phyloP scores from a whole-genome alignment of 164 flowering plant genomes.

The Chloranthus sessilifolius region DNA sequence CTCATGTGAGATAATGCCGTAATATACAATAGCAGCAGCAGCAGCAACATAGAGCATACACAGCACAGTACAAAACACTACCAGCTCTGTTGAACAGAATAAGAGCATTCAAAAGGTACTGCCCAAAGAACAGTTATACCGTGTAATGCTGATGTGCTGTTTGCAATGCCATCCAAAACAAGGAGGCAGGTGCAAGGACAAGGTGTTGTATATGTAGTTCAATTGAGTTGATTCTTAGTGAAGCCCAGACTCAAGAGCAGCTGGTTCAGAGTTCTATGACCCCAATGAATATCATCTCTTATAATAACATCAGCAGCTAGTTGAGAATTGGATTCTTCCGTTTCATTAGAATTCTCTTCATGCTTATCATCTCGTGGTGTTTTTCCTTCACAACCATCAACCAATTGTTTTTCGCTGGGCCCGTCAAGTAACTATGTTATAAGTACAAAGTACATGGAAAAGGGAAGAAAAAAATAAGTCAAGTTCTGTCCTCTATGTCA shows the following conservation, averaged over 20 bases:
- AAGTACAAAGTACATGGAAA: conserved; percentile 4
- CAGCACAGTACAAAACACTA: too few relatives aligned
- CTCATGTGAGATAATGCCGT: too few relatives aligned
- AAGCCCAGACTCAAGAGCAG: conserved; percentile 32
- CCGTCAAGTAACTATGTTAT: conserved; percentile 3
- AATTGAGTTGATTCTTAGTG: conserved; percentile 1
- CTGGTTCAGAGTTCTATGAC: conserved; percentile 28
- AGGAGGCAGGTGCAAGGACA: too few relatives aligned
- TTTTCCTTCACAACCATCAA: not conserved
- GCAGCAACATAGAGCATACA: too few relatives aligned
- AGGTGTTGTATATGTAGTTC: conserved; percentile 4
- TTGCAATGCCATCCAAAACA: too few relatives aligned
- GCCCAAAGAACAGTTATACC: too few relatives aligned
- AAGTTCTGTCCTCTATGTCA: not conserved
- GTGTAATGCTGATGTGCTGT: too few relatives aligned
- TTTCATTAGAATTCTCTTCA: not conserved
- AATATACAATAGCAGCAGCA: too few relatives aligned
- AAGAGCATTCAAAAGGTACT: too few relatives aligned
- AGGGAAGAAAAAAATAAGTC: not conserved
- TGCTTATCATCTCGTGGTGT: conserved; percentile 5
- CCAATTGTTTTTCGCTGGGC: not conserved
- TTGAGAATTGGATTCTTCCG: conserved; percentile 12
- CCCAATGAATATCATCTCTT: conserved; percentile 41
- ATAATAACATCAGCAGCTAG: conserved; percentile 11
- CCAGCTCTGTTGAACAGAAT: too few relatives aligned